Conservation (phyloP, 139 green algal species). For the Gonium pectorale region DNA sequence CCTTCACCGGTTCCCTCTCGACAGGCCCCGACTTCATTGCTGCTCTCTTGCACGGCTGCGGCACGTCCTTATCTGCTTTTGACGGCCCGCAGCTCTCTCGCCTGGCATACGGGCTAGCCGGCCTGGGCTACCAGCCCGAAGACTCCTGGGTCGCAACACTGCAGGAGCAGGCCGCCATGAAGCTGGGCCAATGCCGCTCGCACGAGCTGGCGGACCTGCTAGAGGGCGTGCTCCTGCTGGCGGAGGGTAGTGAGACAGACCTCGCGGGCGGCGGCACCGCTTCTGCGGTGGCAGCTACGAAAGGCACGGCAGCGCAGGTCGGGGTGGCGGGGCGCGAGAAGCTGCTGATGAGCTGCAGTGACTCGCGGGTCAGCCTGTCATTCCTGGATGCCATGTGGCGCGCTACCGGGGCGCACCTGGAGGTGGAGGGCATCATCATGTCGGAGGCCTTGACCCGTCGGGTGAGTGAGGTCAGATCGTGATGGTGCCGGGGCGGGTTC, state of each 20-base stretch:
- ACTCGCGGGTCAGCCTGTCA: too few species aligned
- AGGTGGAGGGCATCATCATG: neutral
- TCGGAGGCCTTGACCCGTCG: neutral
- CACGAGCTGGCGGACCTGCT: slow-evolving; percentile 34
- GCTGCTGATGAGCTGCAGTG: too few species aligned
- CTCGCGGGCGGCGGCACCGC: too few species aligned
- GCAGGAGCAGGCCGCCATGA: neutral
- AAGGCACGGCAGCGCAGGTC: too few species aligned
- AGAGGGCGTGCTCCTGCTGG: slow-evolving; percentile 21
- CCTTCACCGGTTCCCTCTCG: neutral
- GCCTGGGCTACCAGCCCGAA: slow-evolving; percentile 27
- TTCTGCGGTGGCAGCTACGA: too few species aligned
- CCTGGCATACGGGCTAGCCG: neutral
- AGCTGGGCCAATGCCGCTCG: neutral
- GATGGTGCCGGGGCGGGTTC: too few species aligned
- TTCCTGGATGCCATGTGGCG: slow-evolving; percentile 10
- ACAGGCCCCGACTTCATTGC: slow-evolving; percentile 28
- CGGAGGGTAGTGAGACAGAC: neutral
- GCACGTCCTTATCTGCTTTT: neutral
- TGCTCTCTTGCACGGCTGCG: neutral
- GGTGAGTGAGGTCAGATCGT: neutral
- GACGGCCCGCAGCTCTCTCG: slow-evolving; percentile 28
- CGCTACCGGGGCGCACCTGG: neutral
- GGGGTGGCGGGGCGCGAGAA: too few species aligned
- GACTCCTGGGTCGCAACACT: slow-evolving; percentile 13